These are phyloP conservation scores for Juglanconis sp. DNA, from an alignment of 2,329 filamentous ascomycete species.

Conservation along the genomic window DNA sequence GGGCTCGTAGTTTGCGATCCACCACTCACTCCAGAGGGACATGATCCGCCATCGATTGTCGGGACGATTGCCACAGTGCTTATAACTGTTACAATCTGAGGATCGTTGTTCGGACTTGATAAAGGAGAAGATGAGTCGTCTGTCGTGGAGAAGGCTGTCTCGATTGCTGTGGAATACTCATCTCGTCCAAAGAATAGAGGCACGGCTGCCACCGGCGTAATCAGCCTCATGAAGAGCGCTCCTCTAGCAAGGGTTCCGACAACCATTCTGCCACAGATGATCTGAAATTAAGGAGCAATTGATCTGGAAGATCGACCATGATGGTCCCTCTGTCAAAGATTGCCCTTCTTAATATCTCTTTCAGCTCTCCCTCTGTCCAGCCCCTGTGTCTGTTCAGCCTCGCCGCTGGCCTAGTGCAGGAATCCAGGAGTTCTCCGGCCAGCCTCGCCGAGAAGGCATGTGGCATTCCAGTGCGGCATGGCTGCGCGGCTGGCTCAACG, in stretches of 20 bases:
- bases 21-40: no score
- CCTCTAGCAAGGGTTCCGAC: background rate
- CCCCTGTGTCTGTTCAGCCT: constrained; percentile 9
- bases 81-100: background rate
- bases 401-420: constrained; percentile 7
- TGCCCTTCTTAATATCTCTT: constrained; percentile 5
- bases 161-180: background rate
- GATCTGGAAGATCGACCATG: background rate
- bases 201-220: constrained; percentile 2
- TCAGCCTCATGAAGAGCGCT: background rate
- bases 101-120: background rate
- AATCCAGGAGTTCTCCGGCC: constrained; percentile 2
- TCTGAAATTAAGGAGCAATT: background rate
- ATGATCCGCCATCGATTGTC: no score
- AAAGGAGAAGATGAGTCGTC: background rate
- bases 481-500: constrained; percentile 1
- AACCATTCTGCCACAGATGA: constrained; percentile 1
- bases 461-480: constrained; percentile 5
- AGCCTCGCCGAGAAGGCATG: constrained; percentile 10
- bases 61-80: no score
- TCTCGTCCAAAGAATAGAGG: constrained; percentile 7
- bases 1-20: background rate
- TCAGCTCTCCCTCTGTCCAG: background rate
- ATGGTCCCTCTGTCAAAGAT: background rate
- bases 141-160: background rate